Conservation (phyloP, 352 stramenopile species). For the Globisporangium solare region DNA sequence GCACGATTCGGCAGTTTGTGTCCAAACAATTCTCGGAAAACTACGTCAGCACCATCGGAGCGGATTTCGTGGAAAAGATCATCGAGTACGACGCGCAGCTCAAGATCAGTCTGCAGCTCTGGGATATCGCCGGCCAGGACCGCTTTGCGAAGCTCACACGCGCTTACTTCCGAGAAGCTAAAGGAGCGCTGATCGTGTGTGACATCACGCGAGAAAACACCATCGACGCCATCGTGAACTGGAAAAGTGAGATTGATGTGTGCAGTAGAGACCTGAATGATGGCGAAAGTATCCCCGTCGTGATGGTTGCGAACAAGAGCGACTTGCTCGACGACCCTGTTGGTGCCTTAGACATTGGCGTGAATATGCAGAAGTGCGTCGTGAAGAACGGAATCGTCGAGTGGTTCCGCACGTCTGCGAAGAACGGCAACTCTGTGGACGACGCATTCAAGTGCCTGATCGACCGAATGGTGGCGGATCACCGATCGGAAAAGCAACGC, state of each 20-base stretch:
- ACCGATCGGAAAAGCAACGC: slow-evolving; percentile 27
- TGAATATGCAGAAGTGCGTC: slow-evolving; percentile 85
- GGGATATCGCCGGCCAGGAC: slow-evolving; percentile 87
- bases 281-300: slow-evolving; percentile 51
- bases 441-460: slow-evolving; percentile 64
- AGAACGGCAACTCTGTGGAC: slow-evolving; percentile 56
- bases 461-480: slow-evolving; percentile 48
- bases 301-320: slow-evolving; percentile 86
- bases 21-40: slow-evolving; percentile 66
- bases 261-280: slow-evolving; percentile 49
- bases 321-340: slow-evolving; percentile 71
- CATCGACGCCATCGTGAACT: slow-evolving; percentile 76
- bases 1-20: slow-evolving; percentile 76
- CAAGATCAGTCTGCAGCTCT: slow-evolving; percentile 75
- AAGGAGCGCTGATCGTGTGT: slow-evolving; percentile 82
- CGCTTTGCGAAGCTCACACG: slow-evolving; percentile 86
- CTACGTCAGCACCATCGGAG: slow-evolving; percentile 84
- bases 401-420: slow-evolving; percentile 74
- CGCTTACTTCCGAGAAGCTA: slow-evolving; percentile 80
- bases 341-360: slow-evolving; percentile 61
- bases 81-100: slow-evolving; percentile 56
- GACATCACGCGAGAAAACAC: slow-evolving; percentile 85
- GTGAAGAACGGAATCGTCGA: slow-evolving; percentile 65
- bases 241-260: slow-evolving; percentile 78
- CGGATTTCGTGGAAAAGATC: slow-evolving; percentile 82